Percentiles rank a stretch among this genome's conserved stretches.
These are phyloP conservation scores for Hippophae rhamnoides DNA, from an alignment of 306 rosid genomes.

Conservation along the genomic window DNA sequence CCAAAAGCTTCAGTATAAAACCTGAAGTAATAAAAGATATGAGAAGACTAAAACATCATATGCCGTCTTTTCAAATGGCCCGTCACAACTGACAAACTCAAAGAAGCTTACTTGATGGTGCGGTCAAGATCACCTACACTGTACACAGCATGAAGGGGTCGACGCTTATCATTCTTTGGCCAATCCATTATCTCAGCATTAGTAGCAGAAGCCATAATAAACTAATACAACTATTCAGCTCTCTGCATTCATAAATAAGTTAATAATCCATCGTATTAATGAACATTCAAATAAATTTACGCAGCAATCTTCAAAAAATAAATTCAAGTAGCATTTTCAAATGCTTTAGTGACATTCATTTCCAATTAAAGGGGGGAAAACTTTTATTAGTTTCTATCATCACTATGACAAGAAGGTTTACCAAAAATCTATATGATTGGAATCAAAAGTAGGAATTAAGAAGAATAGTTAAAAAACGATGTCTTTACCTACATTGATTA, in stretches of 20 bases:
- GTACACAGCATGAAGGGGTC: slow-evolving; percentile 81
- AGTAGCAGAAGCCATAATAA: slow-evolving; percentile 40
- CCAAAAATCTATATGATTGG: too few species aligned
- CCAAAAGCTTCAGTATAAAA: slow-evolving; percentile 84
- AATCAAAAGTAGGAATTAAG: too few species aligned
- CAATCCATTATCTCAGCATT: slow-evolving; percentile 67
- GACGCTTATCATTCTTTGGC: slow-evolving; percentile 81
- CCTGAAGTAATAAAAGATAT: slow-evolving; percentile 26
- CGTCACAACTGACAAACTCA: not conserved
- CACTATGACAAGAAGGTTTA: too few species aligned
- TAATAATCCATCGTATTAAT: not conserved
- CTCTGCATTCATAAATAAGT: not conserved
- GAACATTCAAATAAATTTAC: too few species aligned
- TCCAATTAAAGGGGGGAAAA: too few species aligned
- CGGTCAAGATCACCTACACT: slow-evolving; percentile 98
- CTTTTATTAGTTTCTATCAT: too few species aligned
- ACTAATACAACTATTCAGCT: slow-evolving; percentile 13
- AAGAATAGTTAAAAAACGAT: too few species aligned
- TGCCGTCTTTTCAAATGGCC: not conserved
- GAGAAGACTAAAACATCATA: not conserved
- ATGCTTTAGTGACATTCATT: too few species aligned
- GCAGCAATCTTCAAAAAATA: too few species aligned
- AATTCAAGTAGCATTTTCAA: too few species aligned
- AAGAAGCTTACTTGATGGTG: slow-evolving; percentile 62
- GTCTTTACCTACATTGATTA: too few species aligned